phyloP scores from a whole-genome alignment of 352 stramenopile genomes.

The Globisporangium recalcitrans region DNA sequence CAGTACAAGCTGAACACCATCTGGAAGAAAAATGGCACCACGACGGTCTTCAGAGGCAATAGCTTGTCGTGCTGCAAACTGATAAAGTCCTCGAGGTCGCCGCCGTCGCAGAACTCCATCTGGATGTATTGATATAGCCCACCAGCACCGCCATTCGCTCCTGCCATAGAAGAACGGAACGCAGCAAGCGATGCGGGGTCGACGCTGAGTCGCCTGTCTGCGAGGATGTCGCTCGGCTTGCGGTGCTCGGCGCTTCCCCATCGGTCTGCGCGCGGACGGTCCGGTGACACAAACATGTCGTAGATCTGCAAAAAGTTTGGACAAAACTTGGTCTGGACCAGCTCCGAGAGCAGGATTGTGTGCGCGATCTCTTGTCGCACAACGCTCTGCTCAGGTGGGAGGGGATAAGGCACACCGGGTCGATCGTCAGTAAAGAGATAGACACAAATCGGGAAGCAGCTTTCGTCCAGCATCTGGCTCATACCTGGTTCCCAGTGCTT shows the following conservation, averaged over 20 bases:
- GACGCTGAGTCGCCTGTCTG: conserved; percentile 20
- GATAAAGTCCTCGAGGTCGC: conserved; percentile 96
- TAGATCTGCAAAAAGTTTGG: conserved; percentile 94
- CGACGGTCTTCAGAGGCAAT: conserved; percentile 46
- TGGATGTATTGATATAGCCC: conserved; percentile 93
- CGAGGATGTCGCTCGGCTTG: conserved; percentile 59
- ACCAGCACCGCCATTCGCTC: conserved; percentile 11
- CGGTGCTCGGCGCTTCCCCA: conserved; percentile 64
- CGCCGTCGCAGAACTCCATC: conserved; percentile 97
- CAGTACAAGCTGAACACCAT: conserved; percentile 95
- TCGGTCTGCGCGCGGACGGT: conserved; percentile 37
- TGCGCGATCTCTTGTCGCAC: conserved; percentile 93
- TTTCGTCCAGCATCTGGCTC: neutral
- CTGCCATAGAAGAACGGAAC: neutral
- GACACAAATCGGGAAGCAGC: neutral
- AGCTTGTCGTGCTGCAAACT: conserved; percentile 68
- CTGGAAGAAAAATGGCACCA: conserved; percentile 93
- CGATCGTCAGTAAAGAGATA: neutral
- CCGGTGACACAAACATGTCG: conserved; percentile 87
- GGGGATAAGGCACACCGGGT: neutral
- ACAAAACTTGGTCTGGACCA: conserved; percentile 83
- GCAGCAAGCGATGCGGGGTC: conserved; percentile 12
- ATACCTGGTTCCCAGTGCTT: conserved; percentile 82
- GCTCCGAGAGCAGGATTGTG: conserved; percentile 88
- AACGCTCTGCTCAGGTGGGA: conserved; percentile 39